Percentiles rank a stretch among this genome's conserved stretches.
phyloP scores from a whole-genome alignment of 2,329 filamentous ascomycete genomes.

The Phymatotrichopsis omnivora region DNA sequence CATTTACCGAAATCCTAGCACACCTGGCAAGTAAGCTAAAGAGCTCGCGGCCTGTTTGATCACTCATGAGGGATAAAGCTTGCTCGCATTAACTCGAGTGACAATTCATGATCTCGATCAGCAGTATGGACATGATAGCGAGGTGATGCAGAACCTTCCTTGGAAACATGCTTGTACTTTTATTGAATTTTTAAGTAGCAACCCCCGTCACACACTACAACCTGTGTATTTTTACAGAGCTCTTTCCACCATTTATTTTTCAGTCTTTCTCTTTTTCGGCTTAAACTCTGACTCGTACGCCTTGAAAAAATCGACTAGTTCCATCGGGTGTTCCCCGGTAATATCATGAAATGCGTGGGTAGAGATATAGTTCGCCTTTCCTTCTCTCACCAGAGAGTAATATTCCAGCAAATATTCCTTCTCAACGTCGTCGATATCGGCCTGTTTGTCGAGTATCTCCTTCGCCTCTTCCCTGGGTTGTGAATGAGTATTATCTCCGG shows the following conservation, averaged over 20 bases:
- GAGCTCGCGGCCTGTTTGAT: too few relatives aligned
- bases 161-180: too few relatives aligned
- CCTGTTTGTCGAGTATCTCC: constrained; percentile 36
- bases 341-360: constrained; percentile 44
- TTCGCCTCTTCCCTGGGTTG: constrained; percentile 32
- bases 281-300: constrained; percentile 38
- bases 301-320: constrained; percentile 43
- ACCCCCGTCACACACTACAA: too few relatives aligned
- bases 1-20: too few relatives aligned
- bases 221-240: too few relatives aligned
- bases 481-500: neutral
- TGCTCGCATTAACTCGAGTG: too few relatives aligned
- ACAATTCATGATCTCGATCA: too few relatives aligned
- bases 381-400: constrained; percentile 44
- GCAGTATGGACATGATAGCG: too few relatives aligned
- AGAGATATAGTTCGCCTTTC: constrained; percentile 46
- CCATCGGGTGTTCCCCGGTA: constrained; percentile 40
- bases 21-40: too few relatives aligned
- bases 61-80: too few relatives aligned
- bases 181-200: too few relatives aligned
- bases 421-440: constrained; percentile 37
- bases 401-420: constrained; percentile 44
- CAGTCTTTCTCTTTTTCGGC: constrained; percentile 35
- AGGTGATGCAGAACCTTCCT: too few relatives aligned
- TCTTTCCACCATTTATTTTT: neutral